Evolutionary conservation across 2,329 filamentous ascomycete species (phyloP).

Genomic region (Thielaviopsis musarum): DNA sequence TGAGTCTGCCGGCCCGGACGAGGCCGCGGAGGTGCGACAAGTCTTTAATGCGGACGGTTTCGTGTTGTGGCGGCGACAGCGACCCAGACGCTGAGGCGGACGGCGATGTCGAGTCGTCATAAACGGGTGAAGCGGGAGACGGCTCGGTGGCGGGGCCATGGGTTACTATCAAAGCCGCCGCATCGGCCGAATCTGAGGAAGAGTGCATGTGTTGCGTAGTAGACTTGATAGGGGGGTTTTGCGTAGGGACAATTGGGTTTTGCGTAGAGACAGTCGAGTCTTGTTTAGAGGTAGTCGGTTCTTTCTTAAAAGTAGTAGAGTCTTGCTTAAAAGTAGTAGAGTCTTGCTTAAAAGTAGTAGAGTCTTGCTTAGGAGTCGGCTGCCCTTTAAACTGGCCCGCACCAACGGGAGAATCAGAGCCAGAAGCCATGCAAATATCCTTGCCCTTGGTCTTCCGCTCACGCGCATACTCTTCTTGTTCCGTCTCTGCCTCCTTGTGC

Average conservation of each 20-base stretch:
- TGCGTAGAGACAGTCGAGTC: too few relatives aligned
- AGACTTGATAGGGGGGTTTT: too few relatives aligned
- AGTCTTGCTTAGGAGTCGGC: neutral
- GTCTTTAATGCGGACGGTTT: conserved; percentile 66
- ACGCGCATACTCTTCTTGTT: neutral
- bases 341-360: too few relatives aligned
- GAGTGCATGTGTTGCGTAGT: too few relatives aligned
- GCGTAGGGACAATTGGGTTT: too few relatives aligned
- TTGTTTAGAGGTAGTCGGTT: too few relatives aligned
- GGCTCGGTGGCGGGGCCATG: neutral
- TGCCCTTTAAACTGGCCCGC: neutral
- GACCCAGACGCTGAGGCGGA: neutral
- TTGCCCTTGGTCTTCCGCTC: neutral
- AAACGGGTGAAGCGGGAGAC: neutral
- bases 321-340: too few relatives aligned
- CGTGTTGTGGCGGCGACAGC: conserved; percentile 16
- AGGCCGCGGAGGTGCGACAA: conserved; percentile 83
- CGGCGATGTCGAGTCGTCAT: neutral
- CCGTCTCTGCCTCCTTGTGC: neutral
- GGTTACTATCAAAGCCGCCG: neutral
- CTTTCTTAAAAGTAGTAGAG: too few relatives aligned
- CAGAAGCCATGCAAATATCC: conserved; percentile 3
- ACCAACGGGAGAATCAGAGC: neutral
- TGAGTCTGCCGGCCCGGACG: conserved; percentile 59
- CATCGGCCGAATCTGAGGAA: too few relatives aligned